Conservation (phyloP, 1,139 yeast genomes). For the Groenewaldozyma auringiensis region DNA sequence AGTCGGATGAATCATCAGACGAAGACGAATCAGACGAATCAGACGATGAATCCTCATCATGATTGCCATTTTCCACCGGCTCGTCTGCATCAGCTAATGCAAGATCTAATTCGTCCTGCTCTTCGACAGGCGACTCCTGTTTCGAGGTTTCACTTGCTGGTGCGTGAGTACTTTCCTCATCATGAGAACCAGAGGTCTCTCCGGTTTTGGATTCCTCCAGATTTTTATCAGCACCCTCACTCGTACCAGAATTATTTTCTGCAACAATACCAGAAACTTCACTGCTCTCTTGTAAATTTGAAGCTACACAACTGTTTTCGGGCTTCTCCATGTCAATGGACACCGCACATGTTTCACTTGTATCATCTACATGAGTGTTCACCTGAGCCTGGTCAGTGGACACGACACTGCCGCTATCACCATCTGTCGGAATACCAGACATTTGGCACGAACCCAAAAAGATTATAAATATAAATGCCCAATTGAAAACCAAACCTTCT, state of each 20-base stretch:
- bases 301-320: too few relatives aligned
- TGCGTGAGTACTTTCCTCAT: background rate
- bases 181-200: background rate
- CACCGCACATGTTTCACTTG: too few relatives aligned
- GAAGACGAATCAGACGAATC: conserved; percentile 13
- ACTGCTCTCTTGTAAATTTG: too few relatives aligned
- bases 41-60: conserved; percentile 11
- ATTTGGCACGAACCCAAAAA: too few relatives aligned
- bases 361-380: too few relatives aligned
- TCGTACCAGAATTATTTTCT: background rate
- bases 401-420: too few relatives aligned
- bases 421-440: too few relatives aligned
- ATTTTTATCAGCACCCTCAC: background rate
- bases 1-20: conserved; percentile 10
- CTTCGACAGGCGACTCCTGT: background rate
- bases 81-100: background rate
- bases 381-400: too few relatives aligned
- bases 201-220: background rate
- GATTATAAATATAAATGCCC: too few relatives aligned
- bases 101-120: background rate
- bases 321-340: too few relatives aligned
- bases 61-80: conserved; percentile 7
- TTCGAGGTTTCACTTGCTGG: too few relatives aligned
- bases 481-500: too few relatives aligned
- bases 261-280: background rate